Evolutionary conservation across 768 basidiomycete genomes (phyloP).

Genomic region (Cystofilobasidium ferigula): DNA sequence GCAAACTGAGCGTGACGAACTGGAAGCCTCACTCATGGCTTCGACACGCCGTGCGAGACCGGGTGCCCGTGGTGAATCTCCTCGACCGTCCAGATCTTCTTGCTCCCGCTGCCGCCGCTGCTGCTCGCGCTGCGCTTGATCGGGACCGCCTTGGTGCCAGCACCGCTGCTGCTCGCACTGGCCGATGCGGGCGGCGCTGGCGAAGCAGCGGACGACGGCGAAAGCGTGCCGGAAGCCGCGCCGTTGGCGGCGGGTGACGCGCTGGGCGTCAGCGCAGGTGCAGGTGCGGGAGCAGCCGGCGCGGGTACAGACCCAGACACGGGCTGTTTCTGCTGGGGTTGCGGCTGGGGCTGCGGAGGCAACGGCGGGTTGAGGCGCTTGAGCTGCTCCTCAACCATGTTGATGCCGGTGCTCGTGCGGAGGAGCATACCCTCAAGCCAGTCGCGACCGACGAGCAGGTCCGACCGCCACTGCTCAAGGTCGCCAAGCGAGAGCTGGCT

Average conservation of each 20-base stretch:
- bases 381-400: conserved; percentile 13
- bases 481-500: not conserved
- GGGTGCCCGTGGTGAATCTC: not conserved
- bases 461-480: conserved; percentile 12
- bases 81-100: conserved; percentile 7
- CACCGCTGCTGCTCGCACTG: not conserved
- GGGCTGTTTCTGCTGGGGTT: not conserved
- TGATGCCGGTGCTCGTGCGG: not conserved
- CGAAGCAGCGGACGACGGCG: not conserved
- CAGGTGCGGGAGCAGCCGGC: not conserved
- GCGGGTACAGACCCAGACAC: not conserved
- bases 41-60: too few relatives aligned
- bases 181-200: not conserved
- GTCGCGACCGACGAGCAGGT: conserved; percentile 9
- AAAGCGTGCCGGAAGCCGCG: not conserved
- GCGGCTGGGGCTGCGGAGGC: not conserved
- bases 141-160: not conserved
- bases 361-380: not conserved
- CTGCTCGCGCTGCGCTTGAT: not conserved
- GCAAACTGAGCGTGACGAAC: too few relatives aligned
- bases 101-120: not conserved
- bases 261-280: not conserved
- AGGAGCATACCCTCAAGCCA: conserved; percentile 21
- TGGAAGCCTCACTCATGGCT: too few relatives aligned
- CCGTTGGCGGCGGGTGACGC: too few relatives aligned